Conservation (phyloP, 345 rosid genomes). For the Carallia brachiata region DNA sequence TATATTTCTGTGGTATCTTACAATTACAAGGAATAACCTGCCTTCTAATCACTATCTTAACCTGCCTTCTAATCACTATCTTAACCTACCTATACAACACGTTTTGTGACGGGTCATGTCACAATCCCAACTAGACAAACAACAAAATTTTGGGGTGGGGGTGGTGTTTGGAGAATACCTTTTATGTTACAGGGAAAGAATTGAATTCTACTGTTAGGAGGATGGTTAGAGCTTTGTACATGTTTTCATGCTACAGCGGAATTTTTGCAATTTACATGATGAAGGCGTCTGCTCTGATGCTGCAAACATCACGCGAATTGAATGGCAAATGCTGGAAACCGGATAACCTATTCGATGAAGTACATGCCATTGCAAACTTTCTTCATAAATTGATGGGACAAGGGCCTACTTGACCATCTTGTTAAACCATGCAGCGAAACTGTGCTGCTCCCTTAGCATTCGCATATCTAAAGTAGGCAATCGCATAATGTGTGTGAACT, state of each 20-base stretch:
- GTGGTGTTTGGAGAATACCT: background rate
- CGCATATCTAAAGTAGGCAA: background rate
- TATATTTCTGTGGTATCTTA: constrained; percentile 22
- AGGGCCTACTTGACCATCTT: constrained; percentile 14
- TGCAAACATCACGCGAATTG: constrained; percentile 25
- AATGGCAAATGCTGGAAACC: constrained; percentile 23
- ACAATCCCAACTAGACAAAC: constrained; percentile 24
- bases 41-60: constrained; percentile 15
- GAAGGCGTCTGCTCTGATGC: constrained; percentile 30
- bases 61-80: constrained; percentile 33
- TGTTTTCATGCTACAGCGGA: constrained; percentile 39
- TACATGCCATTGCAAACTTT: constrained; percentile 17
- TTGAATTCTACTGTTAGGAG: constrained; percentile 40
- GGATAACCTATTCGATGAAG: background rate
- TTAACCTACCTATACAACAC: constrained; percentile 47
- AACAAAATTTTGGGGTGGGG: background rate
- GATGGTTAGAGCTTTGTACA: constrained; percentile 55
- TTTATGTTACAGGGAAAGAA: constrained; percentile 49
- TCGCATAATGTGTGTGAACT: background rate
- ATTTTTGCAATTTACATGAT: constrained; percentile 23
- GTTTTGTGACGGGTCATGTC: constrained; percentile 26
- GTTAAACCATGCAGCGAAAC: constrained; percentile 6
- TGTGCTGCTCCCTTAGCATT: constrained; percentile 6
- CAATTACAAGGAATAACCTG: constrained; percentile 38
- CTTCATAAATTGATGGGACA: constrained; percentile 10